phyloP scores from a whole-genome alignment of 495 filamentous ascomycete genomes.

The Evernia prunastri region DNA sequence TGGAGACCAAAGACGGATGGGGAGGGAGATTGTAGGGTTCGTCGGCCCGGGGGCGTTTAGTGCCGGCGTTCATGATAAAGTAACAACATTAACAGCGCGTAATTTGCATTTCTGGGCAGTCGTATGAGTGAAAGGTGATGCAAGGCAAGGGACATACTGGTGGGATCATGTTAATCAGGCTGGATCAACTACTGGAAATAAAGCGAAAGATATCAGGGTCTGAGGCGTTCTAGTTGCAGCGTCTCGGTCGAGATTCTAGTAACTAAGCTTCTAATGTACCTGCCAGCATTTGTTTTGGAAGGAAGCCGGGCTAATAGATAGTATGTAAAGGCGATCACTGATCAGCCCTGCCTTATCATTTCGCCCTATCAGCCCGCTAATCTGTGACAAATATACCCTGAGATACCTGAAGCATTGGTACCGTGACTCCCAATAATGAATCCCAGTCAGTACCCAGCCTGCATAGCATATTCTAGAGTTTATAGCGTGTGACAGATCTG shows the following conservation, averaged over 20 bases:
- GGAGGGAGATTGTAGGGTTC: constrained; percentile 9
- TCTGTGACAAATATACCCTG: background rate
- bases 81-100: background rate
- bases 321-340: background rate
- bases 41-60: constrained; percentile 21
- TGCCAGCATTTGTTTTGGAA: too few relatives aligned
- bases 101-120: background rate
- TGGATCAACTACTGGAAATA: background rate
- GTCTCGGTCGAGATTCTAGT: constrained; percentile 11
- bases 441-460: background rate
- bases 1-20: background rate
- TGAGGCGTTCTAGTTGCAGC: background rate
- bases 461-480: too few relatives aligned
- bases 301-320: background rate
- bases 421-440: background rate
- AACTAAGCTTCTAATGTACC: constrained; percentile 10
- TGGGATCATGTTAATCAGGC: background rate
- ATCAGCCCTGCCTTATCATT: constrained; percentile 22
- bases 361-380: constrained; percentile 8
- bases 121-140: constrained; percentile 1
- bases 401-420: background rate
- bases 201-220: constrained; percentile 7
- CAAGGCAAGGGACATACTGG: background rate
- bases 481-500: background rate
- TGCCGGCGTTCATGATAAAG: constrained; percentile 21